Base-by-base conservation (phyloP, 2,329 filamentous ascomycete genomes). In the Microsporum audouinii region DNA sequence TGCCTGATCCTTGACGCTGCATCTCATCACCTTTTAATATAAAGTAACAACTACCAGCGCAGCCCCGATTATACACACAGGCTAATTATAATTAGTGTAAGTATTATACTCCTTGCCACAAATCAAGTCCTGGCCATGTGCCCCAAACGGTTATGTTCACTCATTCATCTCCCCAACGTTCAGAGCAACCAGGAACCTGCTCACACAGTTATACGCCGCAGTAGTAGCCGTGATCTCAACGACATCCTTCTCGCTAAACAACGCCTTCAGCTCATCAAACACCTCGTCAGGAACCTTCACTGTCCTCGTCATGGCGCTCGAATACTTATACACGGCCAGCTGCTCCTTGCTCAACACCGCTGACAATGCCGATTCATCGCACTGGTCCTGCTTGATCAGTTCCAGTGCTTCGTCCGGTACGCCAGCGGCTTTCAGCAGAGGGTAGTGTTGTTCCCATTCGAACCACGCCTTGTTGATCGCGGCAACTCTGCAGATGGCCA, bases 161-260 rank as follows among this genome's bases (percentile, higher is more conserved):
- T 55, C 47, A 55, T 76, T 76, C 67, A 73, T 75, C 66, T 77
- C 75, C 6, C 73, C 75, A 60, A 76, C 88, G 75, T 95, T 86
- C 61, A 95, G 73, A 12, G 89, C 89, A 23, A 95, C 89, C 66
- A 95, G 73, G 67, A 95, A 91, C 34, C 89, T 81, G 71, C 87
- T 91, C 14, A 95, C 89, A 70, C 88, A 91, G 71, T 95, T 95
- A 72, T 95, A 95, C 60, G 83, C 84, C 10, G 88, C 88, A 60
- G 89, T 82, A 27, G 88, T 91, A 36, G 87, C 84, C 51, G 88
- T 91, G 64, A 94, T 81, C 77, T 95, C 90, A 12, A 95, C 88
- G 58, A 92, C 79, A 75, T 91, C 87, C 68, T 81, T 79, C 64
- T 91, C 87, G 29, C 71, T 78, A 66, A 91, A 91, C 39, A 80